phyloP scores from a whole-genome alignment of 805 yeast genomes.

The Candida nonsorbophila region DNA sequence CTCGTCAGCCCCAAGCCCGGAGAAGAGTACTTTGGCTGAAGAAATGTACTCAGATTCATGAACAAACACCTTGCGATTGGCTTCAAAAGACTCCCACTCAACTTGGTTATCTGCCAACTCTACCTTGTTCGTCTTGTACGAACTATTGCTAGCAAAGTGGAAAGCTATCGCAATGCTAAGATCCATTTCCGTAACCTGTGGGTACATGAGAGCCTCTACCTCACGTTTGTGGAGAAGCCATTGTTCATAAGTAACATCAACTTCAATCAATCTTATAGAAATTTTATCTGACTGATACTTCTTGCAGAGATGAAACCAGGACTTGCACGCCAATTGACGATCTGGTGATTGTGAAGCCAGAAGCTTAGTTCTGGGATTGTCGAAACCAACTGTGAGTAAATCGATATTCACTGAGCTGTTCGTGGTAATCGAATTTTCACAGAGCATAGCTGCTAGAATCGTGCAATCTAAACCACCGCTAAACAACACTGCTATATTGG shows the following conservation, averaged over 20 bases:
- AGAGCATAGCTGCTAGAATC: conserved; percentile 54
- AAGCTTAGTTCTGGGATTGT: conserved; percentile 72
- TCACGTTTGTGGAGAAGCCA: conserved; percentile 46
- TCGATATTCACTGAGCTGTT: conserved; percentile 42
- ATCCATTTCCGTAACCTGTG: conserved; percentile 91
- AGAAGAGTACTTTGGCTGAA: conserved; percentile 63
- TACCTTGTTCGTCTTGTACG: conserved; percentile 5
- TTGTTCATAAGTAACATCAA: conserved; percentile 67
- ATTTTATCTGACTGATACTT: conserved; percentile 31
- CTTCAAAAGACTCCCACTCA: conserved; percentile 14
- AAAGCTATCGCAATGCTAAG: conserved; percentile 92
- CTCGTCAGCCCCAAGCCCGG: conserved; percentile 98
- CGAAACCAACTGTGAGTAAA: conserved; percentile 88
- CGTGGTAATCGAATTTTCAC: conserved; percentile 15
- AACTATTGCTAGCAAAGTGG: conserved; percentile 76
- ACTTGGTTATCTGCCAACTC: conserved; percentile 9
- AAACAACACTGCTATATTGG: conserved; percentile 49
- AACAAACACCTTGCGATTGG: conserved; percentile 5
- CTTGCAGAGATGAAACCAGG: conserved; percentile 48
- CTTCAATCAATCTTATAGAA: conserved; percentile 53
- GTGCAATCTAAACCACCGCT: conserved; percentile 98
- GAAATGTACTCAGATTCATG: conserved; percentile 34
- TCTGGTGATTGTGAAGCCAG: conserved; percentile 76
- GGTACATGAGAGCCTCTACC: conserved; percentile 69
- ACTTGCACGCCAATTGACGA: conserved; percentile 62